Evolutionary conservation across 192 early-diverging fungal species (phyloP).

Genomic region (Haplosporangium gracile): DNA sequence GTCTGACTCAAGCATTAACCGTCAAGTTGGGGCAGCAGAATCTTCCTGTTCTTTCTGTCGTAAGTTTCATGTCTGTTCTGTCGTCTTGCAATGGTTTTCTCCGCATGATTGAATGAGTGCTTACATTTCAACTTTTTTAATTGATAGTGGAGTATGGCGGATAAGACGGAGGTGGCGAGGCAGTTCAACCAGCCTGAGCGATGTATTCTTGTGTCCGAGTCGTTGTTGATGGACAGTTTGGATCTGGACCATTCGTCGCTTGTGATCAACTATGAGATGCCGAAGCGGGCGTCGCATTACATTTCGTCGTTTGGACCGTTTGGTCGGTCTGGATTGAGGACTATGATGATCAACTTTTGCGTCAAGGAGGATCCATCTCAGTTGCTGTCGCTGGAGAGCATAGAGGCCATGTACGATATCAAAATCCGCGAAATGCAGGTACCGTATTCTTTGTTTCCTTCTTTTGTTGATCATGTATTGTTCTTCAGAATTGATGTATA

Average conservation of each 20-base stretch:
- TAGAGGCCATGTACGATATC: slow-evolving; percentile 49
- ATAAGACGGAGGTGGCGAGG: slow-evolving; percentile 43
- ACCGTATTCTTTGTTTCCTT: not conserved
- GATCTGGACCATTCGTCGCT: slow-evolving; percentile 49
- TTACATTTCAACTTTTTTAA: not conserved
- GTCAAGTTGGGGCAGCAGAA: slow-evolving; percentile 24
- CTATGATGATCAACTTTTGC: slow-evolving; percentile 49
- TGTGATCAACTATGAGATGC: slow-evolving; percentile 55
- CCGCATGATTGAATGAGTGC: not conserved
- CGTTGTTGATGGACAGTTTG: slow-evolving; percentile 37
- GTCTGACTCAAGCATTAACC: slow-evolving; percentile 29
- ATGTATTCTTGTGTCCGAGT: slow-evolving; percentile 45
- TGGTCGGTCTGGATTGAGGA: slow-evolving; percentile 38
- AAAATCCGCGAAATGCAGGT: slow-evolving; percentile 45
- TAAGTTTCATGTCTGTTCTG: slow-evolving; percentile 13
- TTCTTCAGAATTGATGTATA: too few relatives aligned
- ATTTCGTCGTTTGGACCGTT: slow-evolving; percentile 51
- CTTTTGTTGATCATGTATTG: not conserved
- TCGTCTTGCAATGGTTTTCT: not conserved
- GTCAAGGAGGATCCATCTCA: slow-evolving; percentile 21
- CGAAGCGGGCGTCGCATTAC: slow-evolving; percentile 28
- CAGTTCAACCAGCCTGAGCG: slow-evolving; percentile 40
- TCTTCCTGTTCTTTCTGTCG: slow-evolving; percentile 33
- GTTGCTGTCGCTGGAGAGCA: slow-evolving; percentile 16
- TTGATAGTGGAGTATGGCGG: slow-evolving; percentile 55